These are phyloP conservation scores for Magnusiomyces fungicola DNA, from an alignment of 1,139 yeast genomes.

Conservation along the genomic window DNA sequence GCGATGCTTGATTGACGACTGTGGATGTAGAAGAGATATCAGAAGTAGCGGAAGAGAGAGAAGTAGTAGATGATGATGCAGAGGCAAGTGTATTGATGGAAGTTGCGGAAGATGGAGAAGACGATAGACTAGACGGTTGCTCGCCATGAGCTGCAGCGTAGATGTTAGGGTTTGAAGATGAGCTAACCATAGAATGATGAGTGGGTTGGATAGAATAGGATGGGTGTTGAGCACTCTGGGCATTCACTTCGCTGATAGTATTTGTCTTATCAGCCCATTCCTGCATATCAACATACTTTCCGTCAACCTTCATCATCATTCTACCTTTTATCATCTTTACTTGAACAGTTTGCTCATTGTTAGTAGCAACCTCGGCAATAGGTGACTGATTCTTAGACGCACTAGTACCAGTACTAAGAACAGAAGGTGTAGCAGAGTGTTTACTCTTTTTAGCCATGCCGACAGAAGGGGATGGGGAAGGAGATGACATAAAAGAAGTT, in stretches of 20 bases:
- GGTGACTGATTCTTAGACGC: constrained; percentile 3
- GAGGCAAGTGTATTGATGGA: neutral
- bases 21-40: no score
- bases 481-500: constrained; percentile 3
- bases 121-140: neutral
- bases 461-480: neutral
- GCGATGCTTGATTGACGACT: no score
- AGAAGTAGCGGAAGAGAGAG: neutral
- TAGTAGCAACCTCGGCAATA: constrained; percentile 4
- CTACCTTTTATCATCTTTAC: constrained; percentile 28
- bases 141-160: constrained; percentile 3
- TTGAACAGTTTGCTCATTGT: constrained; percentile 18
- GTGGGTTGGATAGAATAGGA: constrained; percentile 1
- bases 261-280: constrained; percentile 27
- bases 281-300: constrained; percentile 29
- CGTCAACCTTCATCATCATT: constrained; percentile 28
- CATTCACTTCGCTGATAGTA: constrained; percentile 3
- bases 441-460: neutral
- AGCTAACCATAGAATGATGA: neutral
- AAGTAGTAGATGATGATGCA: neutral
- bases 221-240: constrained; percentile 5
- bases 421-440: neutral
- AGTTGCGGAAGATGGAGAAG: neutral
- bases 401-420: neutral
- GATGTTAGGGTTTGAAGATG: neutral